Evolutionary conservation across 2,329 filamentous ascomycete species (phyloP).

Genomic region (Fusarium albosuccineum): DNA sequence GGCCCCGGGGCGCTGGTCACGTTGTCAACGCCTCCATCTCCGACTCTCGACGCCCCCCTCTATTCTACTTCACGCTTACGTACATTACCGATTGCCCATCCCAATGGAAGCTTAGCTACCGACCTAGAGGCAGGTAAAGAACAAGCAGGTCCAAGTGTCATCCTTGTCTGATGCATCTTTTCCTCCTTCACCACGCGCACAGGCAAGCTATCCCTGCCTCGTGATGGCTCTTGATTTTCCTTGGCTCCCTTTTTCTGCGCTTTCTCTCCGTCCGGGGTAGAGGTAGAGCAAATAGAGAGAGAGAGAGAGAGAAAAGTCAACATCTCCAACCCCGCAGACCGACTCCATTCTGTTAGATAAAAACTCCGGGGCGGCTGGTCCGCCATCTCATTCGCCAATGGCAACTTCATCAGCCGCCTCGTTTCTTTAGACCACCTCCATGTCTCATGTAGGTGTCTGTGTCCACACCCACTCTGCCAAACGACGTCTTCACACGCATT

Average conservation of each 20-base stretch:
- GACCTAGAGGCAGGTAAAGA: too few relatives aligned
- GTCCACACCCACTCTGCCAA: neutral
- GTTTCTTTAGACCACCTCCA: neutral
- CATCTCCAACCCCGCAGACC: conserved; percentile 22
- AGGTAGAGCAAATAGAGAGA: neutral
- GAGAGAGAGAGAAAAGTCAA: neutral
- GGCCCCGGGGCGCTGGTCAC: conserved; percentile 31
- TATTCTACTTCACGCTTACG: conserved; percentile 2
- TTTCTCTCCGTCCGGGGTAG: conserved; percentile 4
- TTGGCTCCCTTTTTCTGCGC: conserved; percentile 1
- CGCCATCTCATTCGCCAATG: conserved; percentile 33
- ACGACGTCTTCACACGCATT: conserved; percentile 4
- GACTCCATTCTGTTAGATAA: neutral
- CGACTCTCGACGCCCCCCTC: neutral
- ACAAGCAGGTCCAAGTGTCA: neutral
- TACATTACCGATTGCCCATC: neutral
- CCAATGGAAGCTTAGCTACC: too few relatives aligned
- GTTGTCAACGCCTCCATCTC: conserved; percentile 35
- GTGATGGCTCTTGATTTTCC: conserved; percentile 1
- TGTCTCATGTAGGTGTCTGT: conserved; percentile 6
- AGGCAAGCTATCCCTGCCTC: neutral
- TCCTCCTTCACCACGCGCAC: neutral
- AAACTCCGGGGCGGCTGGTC: conserved; percentile 8
- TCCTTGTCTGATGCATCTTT: neutral
- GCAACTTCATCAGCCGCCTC: conserved; percentile 16